phyloP scores from a whole-genome alignment of 441 rosid species.

The Gossypium gossypioides region DNA sequence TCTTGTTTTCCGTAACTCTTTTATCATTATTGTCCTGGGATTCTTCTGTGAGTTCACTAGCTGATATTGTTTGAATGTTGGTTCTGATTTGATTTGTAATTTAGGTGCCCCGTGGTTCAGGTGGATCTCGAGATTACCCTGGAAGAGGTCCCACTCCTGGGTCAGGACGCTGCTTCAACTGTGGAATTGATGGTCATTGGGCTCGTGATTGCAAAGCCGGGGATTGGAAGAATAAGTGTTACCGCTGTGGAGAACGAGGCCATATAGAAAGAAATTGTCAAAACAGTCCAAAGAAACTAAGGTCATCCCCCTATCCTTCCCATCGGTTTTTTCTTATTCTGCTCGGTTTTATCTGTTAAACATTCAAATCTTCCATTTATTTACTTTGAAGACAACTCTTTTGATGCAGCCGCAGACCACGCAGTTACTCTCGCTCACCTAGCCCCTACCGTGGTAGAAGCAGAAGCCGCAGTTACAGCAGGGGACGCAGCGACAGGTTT shows the following conservation, averaged over 20 bases:
- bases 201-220: constrained; percentile 75
- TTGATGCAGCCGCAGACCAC: constrained; percentile 27
- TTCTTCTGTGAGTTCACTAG: background rate
- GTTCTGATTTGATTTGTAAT: constrained; percentile 6
- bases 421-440: constrained; percentile 52
- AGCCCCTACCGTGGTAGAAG: constrained; percentile 58
- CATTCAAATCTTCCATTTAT: background rate
- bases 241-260: constrained; percentile 70
- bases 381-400: background rate
- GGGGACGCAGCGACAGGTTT: constrained; percentile 49
- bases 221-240: constrained; percentile 77
- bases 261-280: constrained; percentile 69
- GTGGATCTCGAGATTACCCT: constrained; percentile 45
- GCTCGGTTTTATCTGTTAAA: background rate
- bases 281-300: constrained; percentile 59
- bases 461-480: constrained; percentile 61
- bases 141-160: constrained; percentile 77
- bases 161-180: constrained; percentile 62
- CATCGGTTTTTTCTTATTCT: background rate
- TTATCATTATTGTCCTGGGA: background rate
- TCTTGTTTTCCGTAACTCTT: background rate
- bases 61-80: background rate
- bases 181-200: constrained; percentile 75
- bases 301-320: constrained; percentile 13
- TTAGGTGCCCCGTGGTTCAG: constrained; percentile 63